Evolutionary conservation across 148 eudicot genomes (phyloP).

Genomic region (Cornus suecica): DNA sequence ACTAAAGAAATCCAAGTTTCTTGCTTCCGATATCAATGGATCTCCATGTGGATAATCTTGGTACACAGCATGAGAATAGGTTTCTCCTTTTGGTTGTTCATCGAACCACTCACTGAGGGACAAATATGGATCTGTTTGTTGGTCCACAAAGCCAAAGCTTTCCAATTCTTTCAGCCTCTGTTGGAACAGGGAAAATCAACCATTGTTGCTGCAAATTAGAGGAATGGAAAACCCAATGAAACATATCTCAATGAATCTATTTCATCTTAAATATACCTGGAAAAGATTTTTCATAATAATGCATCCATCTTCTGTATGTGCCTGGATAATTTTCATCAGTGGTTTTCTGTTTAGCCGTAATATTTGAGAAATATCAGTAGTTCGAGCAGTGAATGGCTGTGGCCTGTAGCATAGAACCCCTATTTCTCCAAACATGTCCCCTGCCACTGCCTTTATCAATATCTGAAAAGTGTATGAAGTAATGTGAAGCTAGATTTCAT

Average conservation of each 20-base stretch:
- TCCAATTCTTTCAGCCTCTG: constrained; percentile 53
- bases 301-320: constrained; percentile 49
- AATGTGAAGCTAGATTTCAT: constrained; percentile 11
- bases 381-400: constrained; percentile 75
- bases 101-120: constrained; percentile 20
- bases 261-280: constrained; percentile 36
- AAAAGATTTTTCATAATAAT: constrained; percentile 63
- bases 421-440: constrained; percentile 78
- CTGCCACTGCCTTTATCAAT: constrained; percentile 48
- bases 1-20: constrained; percentile 9
- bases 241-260: not conserved
- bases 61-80: constrained; percentile 9
- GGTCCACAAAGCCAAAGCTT: constrained; percentile 31
- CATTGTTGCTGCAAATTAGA: not conserved
- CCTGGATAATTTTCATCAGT: constrained; percentile 46
- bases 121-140: constrained; percentile 24
- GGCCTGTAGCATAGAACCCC: constrained; percentile 67
- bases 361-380: constrained; percentile 68
- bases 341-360: constrained; percentile 47
- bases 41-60: constrained; percentile 22
- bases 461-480: constrained; percentile 34
- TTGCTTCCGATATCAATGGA: constrained; percentile 7
- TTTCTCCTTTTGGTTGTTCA: constrained; percentile 22
- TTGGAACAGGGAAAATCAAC: constrained; percentile 6
- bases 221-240: not conserved